Percentiles rank a stretch among this genome's conserved stretches.
phyloP scores from a whole-genome alignment of 805 yeast genomes.

The Wickerhamiella slavikovae region DNA sequence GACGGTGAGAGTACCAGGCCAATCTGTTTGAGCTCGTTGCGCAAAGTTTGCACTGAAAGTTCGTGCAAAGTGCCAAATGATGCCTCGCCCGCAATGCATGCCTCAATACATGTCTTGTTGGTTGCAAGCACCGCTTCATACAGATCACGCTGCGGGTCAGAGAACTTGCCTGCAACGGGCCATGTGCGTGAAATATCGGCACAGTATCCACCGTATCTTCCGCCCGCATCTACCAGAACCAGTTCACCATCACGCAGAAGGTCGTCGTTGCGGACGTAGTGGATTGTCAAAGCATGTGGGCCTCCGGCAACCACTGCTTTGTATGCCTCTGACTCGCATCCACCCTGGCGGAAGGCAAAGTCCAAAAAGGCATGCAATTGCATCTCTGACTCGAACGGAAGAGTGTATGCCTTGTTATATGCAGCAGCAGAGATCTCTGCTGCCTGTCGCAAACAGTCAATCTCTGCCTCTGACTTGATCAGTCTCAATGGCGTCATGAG shows the following conservation, averaged over 20 bases:
- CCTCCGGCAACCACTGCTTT: conserved; percentile 96
- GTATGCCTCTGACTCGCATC: conserved; percentile 79
- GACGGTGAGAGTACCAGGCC: conserved; percentile 32
- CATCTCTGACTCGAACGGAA: conserved; percentile 42
- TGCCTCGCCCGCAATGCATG: conserved; percentile 34
- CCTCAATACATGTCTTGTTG: conserved; percentile 53
- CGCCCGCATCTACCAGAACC: conserved; percentile 91
- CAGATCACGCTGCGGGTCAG: conserved; percentile 61
- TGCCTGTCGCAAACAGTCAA: conserved; percentile 61
- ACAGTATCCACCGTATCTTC: conserved; percentile 80
- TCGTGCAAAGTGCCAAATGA: conserved; percentile 63
- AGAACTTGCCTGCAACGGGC: conserved; percentile 67
- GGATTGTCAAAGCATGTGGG: conserved; percentile 70
- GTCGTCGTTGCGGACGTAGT: conserved; percentile 85
- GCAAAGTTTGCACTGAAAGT: conserved; percentile 36
- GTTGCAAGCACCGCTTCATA: conserved; percentile 78
- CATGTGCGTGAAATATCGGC: conserved; percentile 93
- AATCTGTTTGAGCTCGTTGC: conserved; percentile 43
- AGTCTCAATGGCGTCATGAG: conserved; percentile 24
- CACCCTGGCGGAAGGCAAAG: conserved; percentile 63
- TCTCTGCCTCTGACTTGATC: conserved; percentile 57
- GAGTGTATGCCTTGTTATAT: conserved; percentile 60
- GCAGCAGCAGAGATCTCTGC: conserved; percentile 69
- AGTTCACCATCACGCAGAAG: conserved; percentile 53
- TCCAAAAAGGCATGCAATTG: conserved; percentile 65